Evolutionary conservation across 768 basidiomycete species (phyloP), one percentile per base, ranked within the genome.

Genomic region (Auriscalpium microsporum): DNA sequence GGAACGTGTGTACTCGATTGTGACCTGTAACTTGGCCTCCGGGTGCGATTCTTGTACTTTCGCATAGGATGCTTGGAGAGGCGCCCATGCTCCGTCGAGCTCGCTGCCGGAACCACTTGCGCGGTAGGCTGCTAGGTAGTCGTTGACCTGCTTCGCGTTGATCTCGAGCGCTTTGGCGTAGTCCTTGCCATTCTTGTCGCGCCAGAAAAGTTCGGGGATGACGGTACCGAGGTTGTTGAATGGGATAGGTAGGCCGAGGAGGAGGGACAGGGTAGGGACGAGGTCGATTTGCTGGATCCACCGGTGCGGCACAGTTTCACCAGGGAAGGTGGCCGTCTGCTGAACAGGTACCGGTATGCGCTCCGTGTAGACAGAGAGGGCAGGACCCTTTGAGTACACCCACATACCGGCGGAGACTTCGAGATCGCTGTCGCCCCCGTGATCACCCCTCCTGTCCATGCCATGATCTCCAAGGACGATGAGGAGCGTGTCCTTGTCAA

Each of bases 401-500:
- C 95, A 98, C 38, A 95, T 69, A 0, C 79, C 93, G 1, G 92
- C 76, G 10, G 88, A 86, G 0, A 92, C 91, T 66, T 99, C 95
- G 33, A 87, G 78, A 4, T 75, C 73, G 1, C 86, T 85, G 63
- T 97, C 96, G 1, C 96, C 95, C 0, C 96, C 96, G 62, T 98
- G 95, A 63, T 99, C 94, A 2, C 96, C 96, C 19, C 87, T 79
- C 42, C 80, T 75, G 63, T 97, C 94, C 96, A 99, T 98, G 0
- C 96, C 96, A 64, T 98, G 96, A 66, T 99, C 95, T 1, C 96
- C 96, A 1, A 98, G 74, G 1, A 99, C 78, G 53, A 99, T 82
- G 6, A 99, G 77, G 0, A 99, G 73, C 0, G 96, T 98, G 50
- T 95, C 87, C n/a, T 88, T 75, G 53, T 96, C 87, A 49, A 96